phyloP scores from a whole-genome alignment of 148 eudicot genomes.

The Amaranthus cruentus region DNA sequence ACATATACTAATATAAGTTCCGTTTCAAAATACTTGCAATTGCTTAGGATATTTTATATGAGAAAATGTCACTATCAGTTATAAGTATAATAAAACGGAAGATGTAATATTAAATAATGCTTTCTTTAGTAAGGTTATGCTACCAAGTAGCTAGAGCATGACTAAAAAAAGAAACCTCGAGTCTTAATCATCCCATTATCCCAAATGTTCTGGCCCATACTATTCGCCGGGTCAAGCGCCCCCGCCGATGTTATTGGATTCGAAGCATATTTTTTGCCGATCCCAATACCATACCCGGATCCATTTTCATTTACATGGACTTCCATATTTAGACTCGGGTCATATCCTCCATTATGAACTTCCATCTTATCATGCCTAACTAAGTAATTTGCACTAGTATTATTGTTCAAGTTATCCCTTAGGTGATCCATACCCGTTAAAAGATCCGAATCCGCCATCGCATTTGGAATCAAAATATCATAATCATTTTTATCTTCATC shows the following conservation, averaged over 20 bases:
- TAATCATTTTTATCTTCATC: neutral
- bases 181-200: slow-evolving; percentile 6
- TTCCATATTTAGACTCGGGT: neutral
- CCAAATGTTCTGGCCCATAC: slow-evolving; percentile 10
- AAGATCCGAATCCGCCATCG: slow-evolving; percentile 17
- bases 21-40: too few species aligned
- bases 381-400: neutral
- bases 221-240: slow-evolving; percentile 16
- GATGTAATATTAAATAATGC: neutral
- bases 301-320: neutral
- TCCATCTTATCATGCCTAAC: neutral
- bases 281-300: neutral
- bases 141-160: neutral
- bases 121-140: neutral
- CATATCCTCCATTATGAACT: neutral
- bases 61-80: too few species aligned
- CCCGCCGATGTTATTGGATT: slow-evolving; percentile 13
- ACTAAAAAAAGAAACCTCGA: neutral
- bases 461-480: neutral
- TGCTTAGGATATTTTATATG: too few species aligned
- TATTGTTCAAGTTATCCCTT: neutral
- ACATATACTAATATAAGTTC: neutral
- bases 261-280: slow-evolving; percentile 5
- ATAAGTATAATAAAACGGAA: too few species aligned
- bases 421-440: slow-evolving; percentile 17